Base-by-base conservation (phyloP, 768 basidiomycete species). In the Pleurotus giganteus region DNA sequence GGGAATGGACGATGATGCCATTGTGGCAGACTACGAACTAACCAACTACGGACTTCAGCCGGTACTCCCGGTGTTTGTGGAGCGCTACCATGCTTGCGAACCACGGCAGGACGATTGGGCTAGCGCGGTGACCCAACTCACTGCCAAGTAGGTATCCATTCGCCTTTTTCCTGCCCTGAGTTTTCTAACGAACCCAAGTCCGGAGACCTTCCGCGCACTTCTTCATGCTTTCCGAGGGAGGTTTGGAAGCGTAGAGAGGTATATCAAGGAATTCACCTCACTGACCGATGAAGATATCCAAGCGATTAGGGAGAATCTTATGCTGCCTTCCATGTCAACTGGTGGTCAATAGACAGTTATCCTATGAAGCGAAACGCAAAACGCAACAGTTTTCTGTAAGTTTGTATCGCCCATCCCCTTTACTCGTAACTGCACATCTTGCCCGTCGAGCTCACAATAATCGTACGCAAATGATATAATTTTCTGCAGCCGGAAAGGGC, bases 401-500 rank as follows among this genome's bases (percentile, higher is more conserved):
- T n/a, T n/a, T n/a, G n/a, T n/a, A n/a, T n/a, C n/a, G n/a, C n/a
- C n/a, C n/a, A n/a, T n/a, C n/a, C n/a, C n/a, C n/a, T n/a, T n/a
- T n/a, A n/a, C n/a, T n/a, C n/a, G n/a, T n/a, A n/a, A n/a, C n/a
- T n/a, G n/a, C n/a, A n/a, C n/a, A n/a, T n/a, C n/a, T n/a, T n/a
- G n/a, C n/a, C n/a, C n/a, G n/a, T n/a, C n/a, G n/a, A n/a, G n/a
- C n/a, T n/a, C n/a, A n/a, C n/a, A n/a, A n/a, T n/a, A n/a, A n/a
- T n/a, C n/a, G n/a, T n/a, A n/a, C n/a, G n/a, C n/a, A n/a, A n/a
- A n/a, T n/a, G n/a, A n/a, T n/a, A n/a, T n/a, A n/a, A n/a, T n/a
- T n/a, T n/a, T n/a, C n/a, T n/a, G n/a, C n/a, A 53, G 76, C 73
- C 67, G 21, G 78, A 76, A 1, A 77, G 78, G 75, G 78, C 61